Evolutionary conservation across 805 yeast genomes (phyloP), one percentile per base, ranked within the genome.

Genomic region (Allodekkera sacchari): DNA sequence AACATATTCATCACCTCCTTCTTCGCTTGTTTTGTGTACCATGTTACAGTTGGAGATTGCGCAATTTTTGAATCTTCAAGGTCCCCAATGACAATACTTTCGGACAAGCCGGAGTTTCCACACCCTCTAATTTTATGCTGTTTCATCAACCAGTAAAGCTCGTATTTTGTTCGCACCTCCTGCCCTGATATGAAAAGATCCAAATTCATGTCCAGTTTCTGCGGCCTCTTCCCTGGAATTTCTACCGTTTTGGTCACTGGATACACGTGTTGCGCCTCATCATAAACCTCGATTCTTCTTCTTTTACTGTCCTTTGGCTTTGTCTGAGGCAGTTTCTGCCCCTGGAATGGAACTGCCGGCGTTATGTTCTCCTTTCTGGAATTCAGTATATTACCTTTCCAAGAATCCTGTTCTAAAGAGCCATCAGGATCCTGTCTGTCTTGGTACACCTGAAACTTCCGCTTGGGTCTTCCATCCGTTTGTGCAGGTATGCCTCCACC

Each of bases 1-100:
- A 84, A 82, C 85, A 85, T 82, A 11, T 72, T 68, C 39, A 70
- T 61, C 0, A 85, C 77, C 43, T 84, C 95, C 33, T 74, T 71
- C 35, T 75, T 69, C 2, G 95, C 89, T 45, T 76, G 74, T 31
- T 75, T 74, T 1, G 95, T 80, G 48, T 69, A 79, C 47, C 78
- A 58, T 0, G 96, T 87, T 41, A 81, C 68, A 0, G 95, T 85
- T 1, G 94, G 94, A 0, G 94, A 80, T 10, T 64, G 59, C 3
- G 74, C 68, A 19, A 42, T 31, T 27, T 39, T 45, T 17, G 47
- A 29, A 6, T 35, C 38, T 13, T 28, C 27, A 13, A 30, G 21
- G 6, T 27, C 8, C 9, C 27, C 32, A 22, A 24, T 16, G 18
- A 30, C 12, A 18, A 30, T 16, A 13, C 32, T 30, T 9, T 25